A percentile compares a stretch with the other conserved stretches of the same genome.
These are phyloP conservation scores for Caryopteris hybrid DNA, from an alignment of 305 asterid species.

Conservation along the genomic window DNA sequence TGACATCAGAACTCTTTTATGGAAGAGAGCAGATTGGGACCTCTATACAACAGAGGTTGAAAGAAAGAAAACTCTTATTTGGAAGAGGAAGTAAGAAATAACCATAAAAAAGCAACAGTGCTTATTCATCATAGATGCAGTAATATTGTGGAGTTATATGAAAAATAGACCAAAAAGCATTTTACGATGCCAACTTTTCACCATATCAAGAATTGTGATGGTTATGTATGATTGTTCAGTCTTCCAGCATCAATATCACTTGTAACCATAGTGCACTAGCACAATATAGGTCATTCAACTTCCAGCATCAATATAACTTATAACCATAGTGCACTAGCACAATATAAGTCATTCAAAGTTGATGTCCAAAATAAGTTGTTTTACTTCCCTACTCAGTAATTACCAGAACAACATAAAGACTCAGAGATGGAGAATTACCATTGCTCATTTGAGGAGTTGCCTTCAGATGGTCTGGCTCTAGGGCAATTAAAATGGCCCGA, in stretches of 20 bases:
- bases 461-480: slow-evolving; percentile 49
- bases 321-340: background rate
- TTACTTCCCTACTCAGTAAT: background rate
- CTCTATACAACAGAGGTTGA: background rate
- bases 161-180: background rate
- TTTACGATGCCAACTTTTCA: background rate
- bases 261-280: background rate
- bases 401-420: slow-evolving; percentile 4
- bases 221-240: background rate
- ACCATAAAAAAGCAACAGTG: background rate
- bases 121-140: background rate
- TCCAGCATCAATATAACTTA: background rate
- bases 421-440: slow-evolving; percentile 30
- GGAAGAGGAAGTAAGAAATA: background rate
- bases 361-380: slow-evolving; percentile 4
- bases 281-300: background rate
- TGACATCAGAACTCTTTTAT: background rate
- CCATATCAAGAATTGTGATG: background rate
- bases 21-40: background rate
- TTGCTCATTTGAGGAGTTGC: slow-evolving; percentile 17
- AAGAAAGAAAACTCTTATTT: background rate
- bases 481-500: slow-evolving; percentile 54
- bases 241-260: background rate
- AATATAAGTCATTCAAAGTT: background rate
- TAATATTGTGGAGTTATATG: background rate